These are phyloP conservation scores for Edaphochlamys debaryana DNA, from an alignment of 139 green algal species.

Conservation along the genomic window DNA sequence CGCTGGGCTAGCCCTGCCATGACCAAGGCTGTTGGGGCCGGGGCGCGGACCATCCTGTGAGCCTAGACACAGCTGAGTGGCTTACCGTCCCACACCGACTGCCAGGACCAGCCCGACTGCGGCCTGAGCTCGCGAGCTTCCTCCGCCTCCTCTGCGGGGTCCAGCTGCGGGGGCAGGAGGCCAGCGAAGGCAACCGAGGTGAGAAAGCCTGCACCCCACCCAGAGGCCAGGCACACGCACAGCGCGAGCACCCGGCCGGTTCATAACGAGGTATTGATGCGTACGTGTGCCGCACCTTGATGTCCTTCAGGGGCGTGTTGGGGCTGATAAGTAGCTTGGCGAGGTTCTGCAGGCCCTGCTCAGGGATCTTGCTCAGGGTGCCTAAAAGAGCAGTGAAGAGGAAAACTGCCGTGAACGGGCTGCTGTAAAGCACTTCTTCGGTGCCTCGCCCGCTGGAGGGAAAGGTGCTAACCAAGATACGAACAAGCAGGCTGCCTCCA, in stretches of 20 bases:
- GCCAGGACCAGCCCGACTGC: constrained; percentile 3
- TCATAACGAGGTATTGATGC: no score
- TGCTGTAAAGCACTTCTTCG: background rate
- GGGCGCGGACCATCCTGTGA: no score
- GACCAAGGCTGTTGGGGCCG: no score
- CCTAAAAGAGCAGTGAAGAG: background rate
- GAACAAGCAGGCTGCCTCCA: no score
- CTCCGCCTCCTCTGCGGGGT: constrained; percentile 34
- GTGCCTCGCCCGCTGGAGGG: no score
- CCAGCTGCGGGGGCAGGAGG: constrained; percentile 2
- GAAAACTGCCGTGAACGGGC: background rate
- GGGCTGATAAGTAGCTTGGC: constrained; percentile 8
- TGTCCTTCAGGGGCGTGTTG: constrained; percentile 17
- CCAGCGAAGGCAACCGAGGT: no score
- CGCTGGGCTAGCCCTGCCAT: no score
- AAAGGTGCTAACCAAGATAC: background rate
- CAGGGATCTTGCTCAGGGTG: constrained; percentile 17
- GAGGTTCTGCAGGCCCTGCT: constrained; percentile 14
- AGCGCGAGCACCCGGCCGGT: no score
- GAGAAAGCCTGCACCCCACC: no score
- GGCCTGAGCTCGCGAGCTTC: constrained; percentile 11
- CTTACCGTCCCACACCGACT: constrained; percentile 37
- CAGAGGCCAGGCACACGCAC: no score
- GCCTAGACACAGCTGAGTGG: no score
- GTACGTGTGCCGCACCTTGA: no score